Base-by-base conservation (phyloP, 108 stramenopile species). In the Aurantiochytrium sp. region DNA sequence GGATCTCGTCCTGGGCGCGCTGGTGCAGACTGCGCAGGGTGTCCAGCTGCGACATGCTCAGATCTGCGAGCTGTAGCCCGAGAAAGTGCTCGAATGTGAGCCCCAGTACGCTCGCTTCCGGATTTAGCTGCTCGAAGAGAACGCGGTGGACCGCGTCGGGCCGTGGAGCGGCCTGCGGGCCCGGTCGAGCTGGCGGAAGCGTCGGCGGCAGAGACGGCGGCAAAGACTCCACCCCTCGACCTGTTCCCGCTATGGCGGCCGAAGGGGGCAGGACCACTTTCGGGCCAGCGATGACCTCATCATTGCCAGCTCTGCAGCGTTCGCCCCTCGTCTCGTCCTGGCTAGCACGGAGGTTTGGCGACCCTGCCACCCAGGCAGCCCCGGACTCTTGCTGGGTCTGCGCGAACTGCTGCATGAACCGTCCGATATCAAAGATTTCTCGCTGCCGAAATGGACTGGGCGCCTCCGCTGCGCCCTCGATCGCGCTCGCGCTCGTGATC, bases 31-130 rank as follows among this genome's bases (percentile, higher is more conserved):
- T 12, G 19, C 73, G 73, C 42, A 81, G 24, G 27, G 45, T 41
- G 45, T 81, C 73, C 10, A 81, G 73, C 24, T 81, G 73, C 21
- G 73, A 81, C 42, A 81, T 81, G 45, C 73, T 81, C 17, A 81
- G 24, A 6, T 81, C 73, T 2, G n/a, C 15, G 12, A 81, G 45
- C 24, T 48, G n/a, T 5, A 48, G 45, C 12, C 73, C 73, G 32
- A 81, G 45, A 41, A 81, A 48, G 45, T 81, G 39, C 30, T 81
- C 73, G 1, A 81, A 22, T 27, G 36, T 81, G 45, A 81, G 73
- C 12, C 73, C 73, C 6, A 81, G 45, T 6, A 81, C 45, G 45
- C 73, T 27, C 12, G 73, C 73, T 42, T 81, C 73, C 19, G 73
- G 73, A 12, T 81, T 48, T 6, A 81, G 39, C 39, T 81, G 59